phyloP scores from a whole-genome alignment of 2,329 filamentous ascomycete species.

The Ophiostoma ips region DNA sequence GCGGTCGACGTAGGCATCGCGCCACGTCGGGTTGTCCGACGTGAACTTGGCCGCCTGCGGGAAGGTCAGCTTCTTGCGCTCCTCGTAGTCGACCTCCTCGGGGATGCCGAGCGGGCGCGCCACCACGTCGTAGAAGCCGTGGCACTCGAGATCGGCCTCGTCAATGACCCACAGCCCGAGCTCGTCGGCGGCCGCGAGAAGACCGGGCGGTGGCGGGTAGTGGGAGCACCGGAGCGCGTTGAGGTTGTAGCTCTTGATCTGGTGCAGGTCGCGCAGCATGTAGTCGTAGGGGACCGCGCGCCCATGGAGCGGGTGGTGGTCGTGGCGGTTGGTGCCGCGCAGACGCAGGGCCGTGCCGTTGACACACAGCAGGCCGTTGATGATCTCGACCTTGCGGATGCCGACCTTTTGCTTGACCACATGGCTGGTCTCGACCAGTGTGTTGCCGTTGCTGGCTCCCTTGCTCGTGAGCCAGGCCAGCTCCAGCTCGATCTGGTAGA shows the following conservation, averaged over 20 bases:
- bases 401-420: constrained; percentile 41
- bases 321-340: constrained; percentile 54
- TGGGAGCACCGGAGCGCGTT: constrained; percentile 58
- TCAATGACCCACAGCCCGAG: constrained; percentile 49
- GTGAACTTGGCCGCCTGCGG: constrained; percentile 42
- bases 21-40: constrained; percentile 47
- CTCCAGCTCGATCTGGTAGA: constrained; percentile 40
- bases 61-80: constrained; percentile 44
- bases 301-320: constrained; percentile 51
- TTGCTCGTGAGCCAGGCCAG: constrained; percentile 15
- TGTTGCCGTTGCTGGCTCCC: background rate
- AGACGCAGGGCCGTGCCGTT: constrained; percentile 49
- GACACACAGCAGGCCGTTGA: constrained; percentile 44
- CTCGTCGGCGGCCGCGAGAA: constrained; percentile 49
- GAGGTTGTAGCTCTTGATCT: constrained; percentile 59
- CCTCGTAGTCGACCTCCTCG: constrained; percentile 43
- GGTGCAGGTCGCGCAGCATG: constrained; percentile 44
- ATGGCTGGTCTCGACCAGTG: constrained; percentile 18
- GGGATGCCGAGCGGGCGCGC: constrained; percentile 37
- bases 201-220: constrained; percentile 47
- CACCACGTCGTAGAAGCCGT: constrained; percentile 37
- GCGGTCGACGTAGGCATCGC: constrained; percentile 52
- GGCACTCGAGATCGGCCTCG: constrained; percentile 38
- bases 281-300: constrained; percentile 49
- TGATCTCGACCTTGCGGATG: constrained; percentile 50